A percentile compares a stretch with the other conserved stretches of the same genome.
phyloP scores from a whole-genome alignment of 257 asterid genomes.

The Nicotiana noctiflora region DNA sequence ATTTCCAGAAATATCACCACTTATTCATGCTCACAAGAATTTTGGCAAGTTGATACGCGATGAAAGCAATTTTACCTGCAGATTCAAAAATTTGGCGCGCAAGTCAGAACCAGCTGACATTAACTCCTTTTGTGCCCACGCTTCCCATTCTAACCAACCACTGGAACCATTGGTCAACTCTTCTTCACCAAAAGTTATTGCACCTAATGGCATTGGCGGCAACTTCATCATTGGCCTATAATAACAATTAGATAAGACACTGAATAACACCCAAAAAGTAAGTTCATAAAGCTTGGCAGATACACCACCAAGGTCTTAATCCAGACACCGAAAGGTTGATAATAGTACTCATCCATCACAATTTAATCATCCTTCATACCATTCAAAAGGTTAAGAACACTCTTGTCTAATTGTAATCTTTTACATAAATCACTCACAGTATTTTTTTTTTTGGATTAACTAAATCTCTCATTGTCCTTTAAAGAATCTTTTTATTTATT shows the following conservation, averaged over 20 bases:
- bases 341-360: not conserved
- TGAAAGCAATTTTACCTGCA: conserved; percentile 51
- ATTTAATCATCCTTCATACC: not conserved
- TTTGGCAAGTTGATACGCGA: not conserved
- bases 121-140: conserved; percentile 74
- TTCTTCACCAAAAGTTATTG: conserved; percentile 15
- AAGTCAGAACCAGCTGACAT: conserved; percentile 83
- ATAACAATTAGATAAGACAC: not conserved
- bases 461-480: too few species aligned
- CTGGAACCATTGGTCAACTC: conserved; percentile 17
- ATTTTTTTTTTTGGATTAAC: too few species aligned
- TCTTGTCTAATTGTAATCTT: not conserved
- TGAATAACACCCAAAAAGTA: conserved; percentile 12
- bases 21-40: not conserved
- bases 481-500: not conserved
- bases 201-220: conserved; percentile 54
- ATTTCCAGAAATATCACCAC: not conserved
- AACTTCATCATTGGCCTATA: conserved; percentile 60
- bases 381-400: not conserved
- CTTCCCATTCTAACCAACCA: conserved; percentile 72
- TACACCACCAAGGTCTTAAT: not conserved
- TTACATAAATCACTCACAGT: not conserved
- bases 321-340: not conserved
- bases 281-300: conserved; percentile 2
- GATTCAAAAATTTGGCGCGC: conserved; percentile 55